phyloP scores from a whole-genome alignment of 495 filamentous ascomycete species.

The Aspergillus incahuasiensis region DNA sequence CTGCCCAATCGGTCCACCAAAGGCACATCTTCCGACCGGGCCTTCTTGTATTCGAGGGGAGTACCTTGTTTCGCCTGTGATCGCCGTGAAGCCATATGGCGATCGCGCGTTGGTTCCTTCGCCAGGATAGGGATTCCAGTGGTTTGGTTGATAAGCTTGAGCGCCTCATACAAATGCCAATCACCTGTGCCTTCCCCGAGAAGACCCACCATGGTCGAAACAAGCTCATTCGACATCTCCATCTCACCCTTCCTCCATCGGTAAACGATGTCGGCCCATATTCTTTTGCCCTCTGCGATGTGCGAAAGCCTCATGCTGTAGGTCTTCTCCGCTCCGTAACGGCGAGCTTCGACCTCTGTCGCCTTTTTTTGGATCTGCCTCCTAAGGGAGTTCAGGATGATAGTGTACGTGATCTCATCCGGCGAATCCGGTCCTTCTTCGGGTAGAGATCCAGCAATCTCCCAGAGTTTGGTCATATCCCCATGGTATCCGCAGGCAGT shows the following conservation, averaged over 20 bases:
- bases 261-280: slow-evolving; percentile 76
- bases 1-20: slow-evolving; percentile 28
- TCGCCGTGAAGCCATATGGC: background rate
- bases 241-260: slow-evolving; percentile 68
- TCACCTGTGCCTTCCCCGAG: slow-evolving; percentile 55
- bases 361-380: slow-evolving; percentile 28
- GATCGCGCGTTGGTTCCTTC: slow-evolving; percentile 16
- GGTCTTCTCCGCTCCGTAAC: slow-evolving; percentile 32
- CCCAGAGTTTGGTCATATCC: slow-evolving; percentile 73
- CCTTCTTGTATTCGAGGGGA: background rate
- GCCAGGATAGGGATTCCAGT: slow-evolving; percentile 57
- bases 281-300: slow-evolving; percentile 54
- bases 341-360: slow-evolving; percentile 15
- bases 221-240: slow-evolving; percentile 65
- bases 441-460: slow-evolving; percentile 60
- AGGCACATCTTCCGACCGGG: slow-evolving; percentile 25
- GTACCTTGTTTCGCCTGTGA: background rate
- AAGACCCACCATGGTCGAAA: slow-evolving; percentile 70
- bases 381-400: slow-evolving; percentile 68
- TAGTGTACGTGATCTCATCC: slow-evolving; percentile 69
- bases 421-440: slow-evolving; percentile 56
- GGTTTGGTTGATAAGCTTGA: slow-evolving; percentile 71
- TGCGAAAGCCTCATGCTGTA: slow-evolving; percentile 27
- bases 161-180: slow-evolving; percentile 61
- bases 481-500: slow-evolving; percentile 65